These are phyloP conservation scores for Sarcomyxa edulis DNA, from an alignment of 768 basidiomycete species.

Conservation along the genomic window DNA sequence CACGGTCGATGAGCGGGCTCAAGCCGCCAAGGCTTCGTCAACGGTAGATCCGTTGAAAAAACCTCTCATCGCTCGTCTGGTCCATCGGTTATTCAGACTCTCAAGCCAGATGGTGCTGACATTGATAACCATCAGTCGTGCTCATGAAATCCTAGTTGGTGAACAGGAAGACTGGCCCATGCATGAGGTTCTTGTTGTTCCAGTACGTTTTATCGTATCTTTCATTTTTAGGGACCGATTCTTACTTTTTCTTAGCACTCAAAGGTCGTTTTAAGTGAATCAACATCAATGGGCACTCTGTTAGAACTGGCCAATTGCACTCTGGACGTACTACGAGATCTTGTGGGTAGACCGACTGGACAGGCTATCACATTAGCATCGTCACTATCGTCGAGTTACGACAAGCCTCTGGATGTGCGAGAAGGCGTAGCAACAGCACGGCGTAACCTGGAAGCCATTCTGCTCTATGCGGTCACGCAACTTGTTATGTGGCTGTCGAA, in stretches of 20 bases:
- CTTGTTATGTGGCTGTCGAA: slow-evolving; percentile 75
- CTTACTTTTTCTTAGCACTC: slow-evolving; percentile 52
- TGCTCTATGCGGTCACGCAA: slow-evolving; percentile 72
- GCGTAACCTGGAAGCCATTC: slow-evolving; percentile 59
- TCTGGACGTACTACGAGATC: slow-evolving; percentile 65
- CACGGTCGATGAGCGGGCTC: slow-evolving; percentile 65
- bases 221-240: slow-evolving; percentile 2
- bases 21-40: slow-evolving; percentile 57
- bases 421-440: slow-evolving; percentile 53
- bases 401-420: slow-evolving; percentile 43
- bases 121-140: slow-evolving; percentile 63
- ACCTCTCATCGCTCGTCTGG: slow-evolving; percentile 66
- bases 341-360: slow-evolving; percentile 55
- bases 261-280: slow-evolving; percentile 78
- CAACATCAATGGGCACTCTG: slow-evolving; percentile 80
- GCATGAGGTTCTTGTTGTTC: slow-evolving; percentile 62
- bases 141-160: slow-evolving; percentile 59
- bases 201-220: slow-evolving; percentile 41
- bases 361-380: slow-evolving; percentile 42
- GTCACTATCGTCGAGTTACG: slow-evolving; percentile 19
- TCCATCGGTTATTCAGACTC: slow-evolving; percentile 67
- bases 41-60: slow-evolving; percentile 60
- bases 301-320: slow-evolving; percentile 81
- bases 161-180: slow-evolving; percentile 71
- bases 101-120: slow-evolving; percentile 67